These are phyloP conservation scores for Fusarium pseudoanthophilum DNA, from an alignment of 2,329 filamentous ascomycete species.

Conservation along the genomic window DNA sequence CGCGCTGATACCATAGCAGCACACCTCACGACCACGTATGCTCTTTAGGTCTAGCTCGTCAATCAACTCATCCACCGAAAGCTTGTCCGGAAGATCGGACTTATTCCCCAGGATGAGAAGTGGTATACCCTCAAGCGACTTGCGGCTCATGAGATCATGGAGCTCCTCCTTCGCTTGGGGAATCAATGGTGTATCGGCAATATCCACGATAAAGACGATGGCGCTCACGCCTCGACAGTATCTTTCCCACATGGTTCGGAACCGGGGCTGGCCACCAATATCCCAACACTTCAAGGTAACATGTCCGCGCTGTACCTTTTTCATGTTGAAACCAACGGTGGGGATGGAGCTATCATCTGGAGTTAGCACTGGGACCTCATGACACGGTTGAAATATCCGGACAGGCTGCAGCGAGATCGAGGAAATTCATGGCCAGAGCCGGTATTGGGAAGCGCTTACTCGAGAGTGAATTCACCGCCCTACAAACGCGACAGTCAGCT, in stretches of 20 bases:
- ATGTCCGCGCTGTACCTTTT: slow-evolving; percentile 96
- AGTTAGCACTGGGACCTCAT: slow-evolving; percentile 50
- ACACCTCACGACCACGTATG: slow-evolving; percentile 92
- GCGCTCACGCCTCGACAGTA: slow-evolving; percentile 98
- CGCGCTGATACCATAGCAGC: slow-evolving; percentile 97
- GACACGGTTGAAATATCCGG: slow-evolving; percentile 1
- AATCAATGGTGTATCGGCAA: slow-evolving; percentile 83
- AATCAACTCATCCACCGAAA: slow-evolving; percentile 95
- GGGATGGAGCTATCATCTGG: slow-evolving; percentile 83
- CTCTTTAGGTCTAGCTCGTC: slow-evolving; percentile 89
- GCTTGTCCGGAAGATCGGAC: slow-evolving; percentile 89
- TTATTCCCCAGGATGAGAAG: slow-evolving; percentile 97
- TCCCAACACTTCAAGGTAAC: slow-evolving; percentile 99
- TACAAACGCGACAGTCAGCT: slow-evolving; percentile 53
- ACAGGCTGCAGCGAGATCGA: slow-evolving; percentile 2
- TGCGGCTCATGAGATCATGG: slow-evolving; percentile 86
- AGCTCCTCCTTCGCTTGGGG: slow-evolving; percentile 92
- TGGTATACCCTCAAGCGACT: slow-evolving; percentile 87
- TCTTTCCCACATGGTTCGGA: slow-evolving; percentile 99
- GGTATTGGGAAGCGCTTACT: slow-evolving; percentile 71
- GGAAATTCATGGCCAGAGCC: slow-evolving; percentile 22
- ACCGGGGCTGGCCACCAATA: slow-evolving; percentile 94
- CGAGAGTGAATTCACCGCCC: slow-evolving; percentile 98
- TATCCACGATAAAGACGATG: slow-evolving; percentile 98
- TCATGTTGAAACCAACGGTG: slow-evolving; percentile 99